Percentiles rank a stretch among this genome's conserved stretches.
Conservation (phyloP, 768 basidiomycete genomes). For the Sporobolomyces phaffii region DNA sequence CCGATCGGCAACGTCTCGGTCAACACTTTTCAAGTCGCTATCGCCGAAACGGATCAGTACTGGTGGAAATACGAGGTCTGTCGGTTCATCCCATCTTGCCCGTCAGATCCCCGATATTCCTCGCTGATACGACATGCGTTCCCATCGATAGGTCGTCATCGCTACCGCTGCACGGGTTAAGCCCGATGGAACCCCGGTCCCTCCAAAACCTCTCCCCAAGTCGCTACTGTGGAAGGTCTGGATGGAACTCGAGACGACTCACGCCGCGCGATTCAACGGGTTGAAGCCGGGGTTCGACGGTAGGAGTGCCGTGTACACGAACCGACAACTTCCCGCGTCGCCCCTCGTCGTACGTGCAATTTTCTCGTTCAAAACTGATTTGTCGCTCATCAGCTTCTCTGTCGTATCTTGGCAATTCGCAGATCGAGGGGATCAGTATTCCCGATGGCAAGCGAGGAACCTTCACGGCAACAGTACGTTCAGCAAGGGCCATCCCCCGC, state of each 20-base stretch:
- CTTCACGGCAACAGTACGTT: conserved; percentile 1
- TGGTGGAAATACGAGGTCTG: conserved; percentile 29
- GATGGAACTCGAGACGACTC: not conserved
- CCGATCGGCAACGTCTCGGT: not conserved
- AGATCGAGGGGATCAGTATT: not conserved
- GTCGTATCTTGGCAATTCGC: no score
- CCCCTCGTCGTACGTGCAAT: not conserved
- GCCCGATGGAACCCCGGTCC: not conserved
- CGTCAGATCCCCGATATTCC: no score
- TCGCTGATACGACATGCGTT: no score
- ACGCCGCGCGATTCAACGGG: not conserved
- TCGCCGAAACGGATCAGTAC: not conserved
- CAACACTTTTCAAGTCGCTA: not conserved
- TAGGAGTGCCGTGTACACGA: not conserved
- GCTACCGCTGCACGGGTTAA: not conserved
- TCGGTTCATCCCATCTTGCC: no score
- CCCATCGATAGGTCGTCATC: conserved; percentile 20
- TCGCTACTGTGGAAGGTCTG: not conserved
- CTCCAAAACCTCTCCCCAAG: conserved; percentile 1
- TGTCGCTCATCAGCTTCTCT: not conserved
- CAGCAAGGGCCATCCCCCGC: no score
- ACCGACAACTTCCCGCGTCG: not conserved
- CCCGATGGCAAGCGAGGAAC: not conserved
- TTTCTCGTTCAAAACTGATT: not conserved
- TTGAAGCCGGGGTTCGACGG: conserved; percentile 8